Percentiles rank a stretch among this genome's conserved stretches.
Evolutionary conservation across 148 eudicot genomes (phyloP).

Genomic region (Suaeda aralocaspica): DNA sequence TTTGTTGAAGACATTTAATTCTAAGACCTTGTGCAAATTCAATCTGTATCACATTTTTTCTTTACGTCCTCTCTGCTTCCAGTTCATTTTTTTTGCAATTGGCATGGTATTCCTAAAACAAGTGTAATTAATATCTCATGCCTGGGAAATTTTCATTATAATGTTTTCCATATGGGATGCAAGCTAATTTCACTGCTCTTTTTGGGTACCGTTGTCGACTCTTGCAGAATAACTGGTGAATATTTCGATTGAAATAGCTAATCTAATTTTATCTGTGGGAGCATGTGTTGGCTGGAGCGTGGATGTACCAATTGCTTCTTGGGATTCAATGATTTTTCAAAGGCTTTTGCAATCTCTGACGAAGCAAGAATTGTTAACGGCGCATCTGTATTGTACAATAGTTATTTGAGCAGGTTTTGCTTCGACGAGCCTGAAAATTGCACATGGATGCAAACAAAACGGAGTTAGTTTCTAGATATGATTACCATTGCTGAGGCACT

Average conservation of each 20-base stretch:
- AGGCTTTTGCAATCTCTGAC: not conserved
- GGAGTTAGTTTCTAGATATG: not conserved
- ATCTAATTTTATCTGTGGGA: conserved; percentile 13
- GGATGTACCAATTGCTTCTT: not conserved
- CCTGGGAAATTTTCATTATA: too few relatives aligned
- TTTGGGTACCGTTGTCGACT: not conserved
- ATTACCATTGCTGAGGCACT: not conserved
- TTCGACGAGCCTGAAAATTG: not conserved
- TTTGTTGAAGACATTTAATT: too few relatives aligned
- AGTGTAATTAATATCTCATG: too few relatives aligned
- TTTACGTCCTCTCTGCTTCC: not conserved
- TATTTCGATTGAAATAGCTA: conserved; percentile 32
- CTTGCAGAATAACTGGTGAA: conserved; percentile 61
- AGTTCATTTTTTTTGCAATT: not conserved
- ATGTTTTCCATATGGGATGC: too few relatives aligned
- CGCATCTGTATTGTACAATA: not conserved
- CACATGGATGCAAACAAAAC: not conserved
- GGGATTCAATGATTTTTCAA: not conserved
- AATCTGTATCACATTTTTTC: not conserved
- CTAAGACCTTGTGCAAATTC: too few relatives aligned
- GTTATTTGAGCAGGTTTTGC: not conserved
- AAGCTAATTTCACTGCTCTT: not conserved
- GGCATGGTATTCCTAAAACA: not conserved
- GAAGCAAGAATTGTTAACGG: not conserved
- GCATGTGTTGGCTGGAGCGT: not conserved